Evolutionary conservation across 2,329 filamentous ascomycete genomes (phyloP).

Genomic region (Trichoderma arundinaceum): DNA sequence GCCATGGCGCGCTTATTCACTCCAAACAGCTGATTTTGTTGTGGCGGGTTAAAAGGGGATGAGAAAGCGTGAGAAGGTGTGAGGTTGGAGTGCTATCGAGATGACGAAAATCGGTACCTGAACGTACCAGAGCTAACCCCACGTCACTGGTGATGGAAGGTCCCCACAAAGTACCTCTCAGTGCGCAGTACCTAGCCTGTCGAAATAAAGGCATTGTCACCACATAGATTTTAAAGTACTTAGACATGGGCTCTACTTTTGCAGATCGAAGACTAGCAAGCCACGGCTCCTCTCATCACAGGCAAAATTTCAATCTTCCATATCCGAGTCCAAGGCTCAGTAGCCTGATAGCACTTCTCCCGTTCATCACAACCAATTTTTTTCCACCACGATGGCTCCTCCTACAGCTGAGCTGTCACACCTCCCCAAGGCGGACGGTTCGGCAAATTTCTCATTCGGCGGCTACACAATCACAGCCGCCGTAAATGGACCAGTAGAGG

Average conservation of each 20-base stretch:
- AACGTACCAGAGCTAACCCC: constrained; percentile 23
- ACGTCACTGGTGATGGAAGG: constrained; percentile 16
- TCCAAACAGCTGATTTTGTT: constrained; percentile 8
- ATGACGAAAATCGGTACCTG: constrained; percentile 24
- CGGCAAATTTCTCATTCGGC: constrained; percentile 74
- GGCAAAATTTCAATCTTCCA: constrained; percentile 26
- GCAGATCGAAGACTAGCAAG: constrained; percentile 29
- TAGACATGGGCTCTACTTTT: not conserved
- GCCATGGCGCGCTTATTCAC: constrained; percentile 36
- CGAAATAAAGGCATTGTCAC: no score
- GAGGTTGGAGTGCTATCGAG: not conserved
- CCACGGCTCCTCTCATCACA: not conserved
- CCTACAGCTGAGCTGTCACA: constrained; percentile 57
- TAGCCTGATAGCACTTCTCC: not conserved
- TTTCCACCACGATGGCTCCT: constrained; percentile 48
- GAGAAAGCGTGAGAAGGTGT: not conserved
- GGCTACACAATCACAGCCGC: constrained; percentile 83
- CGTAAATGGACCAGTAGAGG: constrained; percentile 93
- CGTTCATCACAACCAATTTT: constrained; percentile 9
- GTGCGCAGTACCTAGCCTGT: not conserved
- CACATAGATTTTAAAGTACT: not conserved
- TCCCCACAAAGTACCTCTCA: constrained; percentile 5
- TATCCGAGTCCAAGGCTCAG: not conserved
- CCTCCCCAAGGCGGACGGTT: constrained; percentile 77
- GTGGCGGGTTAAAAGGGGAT: no score